phyloP scores from a whole-genome alignment of 495 filamentous ascomycete species.

The Cenococcum geophilum region DNA sequence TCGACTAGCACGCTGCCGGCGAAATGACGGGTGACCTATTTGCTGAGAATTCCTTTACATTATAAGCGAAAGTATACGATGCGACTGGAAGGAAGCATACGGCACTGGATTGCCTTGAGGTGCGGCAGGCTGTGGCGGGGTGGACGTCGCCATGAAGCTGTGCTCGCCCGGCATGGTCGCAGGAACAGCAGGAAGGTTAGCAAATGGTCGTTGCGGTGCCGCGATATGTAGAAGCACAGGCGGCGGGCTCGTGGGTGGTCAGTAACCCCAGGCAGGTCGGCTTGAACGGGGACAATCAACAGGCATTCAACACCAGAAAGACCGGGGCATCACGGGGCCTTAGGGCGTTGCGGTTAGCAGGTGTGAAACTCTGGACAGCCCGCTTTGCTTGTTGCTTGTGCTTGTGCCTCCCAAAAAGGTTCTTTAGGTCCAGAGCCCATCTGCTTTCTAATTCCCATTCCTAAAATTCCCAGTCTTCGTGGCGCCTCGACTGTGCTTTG shows the following conservation, averaged over 20 bases:
- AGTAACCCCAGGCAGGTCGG: neutral
- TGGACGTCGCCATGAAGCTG: constrained; percentile 30
- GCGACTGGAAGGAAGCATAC: constrained; percentile 16
- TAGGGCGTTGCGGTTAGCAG: neutral
- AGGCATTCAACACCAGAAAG: neutral
- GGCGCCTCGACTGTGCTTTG: constrained; percentile 2
- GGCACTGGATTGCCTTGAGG: constrained; percentile 21
- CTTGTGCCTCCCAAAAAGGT: neutral
- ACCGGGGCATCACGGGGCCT: neutral
- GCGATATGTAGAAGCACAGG: constrained; percentile 1
- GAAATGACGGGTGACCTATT: constrained; percentile 21
- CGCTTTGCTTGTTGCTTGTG: neutral
- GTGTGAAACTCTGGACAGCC: neutral
- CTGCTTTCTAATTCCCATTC: neutral
- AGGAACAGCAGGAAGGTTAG: neutral
- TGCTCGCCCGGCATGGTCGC: constrained; percentile 25
- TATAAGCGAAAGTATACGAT: constrained; percentile 8
- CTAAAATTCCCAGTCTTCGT: neutral
- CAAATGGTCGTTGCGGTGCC: neutral
- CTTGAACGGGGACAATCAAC: neutral
- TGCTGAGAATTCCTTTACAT: constrained; percentile 18
- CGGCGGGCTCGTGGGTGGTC: neutral
- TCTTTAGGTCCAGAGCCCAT: too few relatives aligned
- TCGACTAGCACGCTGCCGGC: constrained; percentile 28
- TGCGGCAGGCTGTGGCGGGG: constrained; percentile 8